Percentiles rank a stretch among this genome's conserved stretches.
phyloP scores from a whole-genome alignment of 1,284 basidiomycete species.

The Spongispora temasekensis region DNA sequence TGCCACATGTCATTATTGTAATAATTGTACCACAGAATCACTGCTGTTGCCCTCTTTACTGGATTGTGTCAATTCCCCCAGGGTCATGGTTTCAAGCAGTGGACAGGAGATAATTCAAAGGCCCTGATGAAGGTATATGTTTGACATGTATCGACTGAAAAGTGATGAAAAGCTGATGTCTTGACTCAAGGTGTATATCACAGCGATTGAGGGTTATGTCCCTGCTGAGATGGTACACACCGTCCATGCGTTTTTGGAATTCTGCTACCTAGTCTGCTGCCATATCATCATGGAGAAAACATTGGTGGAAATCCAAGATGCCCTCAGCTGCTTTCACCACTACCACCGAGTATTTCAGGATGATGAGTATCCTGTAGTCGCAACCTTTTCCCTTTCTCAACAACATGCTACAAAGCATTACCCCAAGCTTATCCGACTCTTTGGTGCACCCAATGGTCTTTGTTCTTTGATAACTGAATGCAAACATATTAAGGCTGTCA shows the following conservation, averaged over 20 bases:
- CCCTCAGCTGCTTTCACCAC: not conserved
- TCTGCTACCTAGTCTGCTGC: not conserved
- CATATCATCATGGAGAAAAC: not conserved
- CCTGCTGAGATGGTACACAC: not conserved
- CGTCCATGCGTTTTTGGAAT: not conserved
- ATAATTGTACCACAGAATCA: not conserved
- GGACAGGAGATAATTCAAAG: conserved; percentile 4
- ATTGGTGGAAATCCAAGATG: not conserved
- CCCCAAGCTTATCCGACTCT: not conserved
- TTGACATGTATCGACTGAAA: too few relatives aligned
- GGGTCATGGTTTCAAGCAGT: conserved; percentile 4
- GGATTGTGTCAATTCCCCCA: conserved; percentile 1
- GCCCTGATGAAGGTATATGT: conserved; percentile 1
- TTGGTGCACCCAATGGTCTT: not conserved
- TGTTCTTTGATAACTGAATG: not conserved
- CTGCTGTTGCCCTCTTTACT: not conserved
- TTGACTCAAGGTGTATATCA: conserved; percentile 1
- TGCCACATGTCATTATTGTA: not conserved
- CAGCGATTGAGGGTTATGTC: conserved; percentile 2
- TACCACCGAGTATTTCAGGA: not conserved
- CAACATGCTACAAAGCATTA: not conserved
- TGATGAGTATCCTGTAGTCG: not conserved
- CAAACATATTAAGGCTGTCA: not conserved
- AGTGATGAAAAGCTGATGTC: not conserved
- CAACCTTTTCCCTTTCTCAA: not conserved